A percentile compares a stretch with the other conserved stretches of the same genome.
phyloP scores from a whole-genome alignment of 441 rosid species.

The Erysimum cheiri region DNA sequence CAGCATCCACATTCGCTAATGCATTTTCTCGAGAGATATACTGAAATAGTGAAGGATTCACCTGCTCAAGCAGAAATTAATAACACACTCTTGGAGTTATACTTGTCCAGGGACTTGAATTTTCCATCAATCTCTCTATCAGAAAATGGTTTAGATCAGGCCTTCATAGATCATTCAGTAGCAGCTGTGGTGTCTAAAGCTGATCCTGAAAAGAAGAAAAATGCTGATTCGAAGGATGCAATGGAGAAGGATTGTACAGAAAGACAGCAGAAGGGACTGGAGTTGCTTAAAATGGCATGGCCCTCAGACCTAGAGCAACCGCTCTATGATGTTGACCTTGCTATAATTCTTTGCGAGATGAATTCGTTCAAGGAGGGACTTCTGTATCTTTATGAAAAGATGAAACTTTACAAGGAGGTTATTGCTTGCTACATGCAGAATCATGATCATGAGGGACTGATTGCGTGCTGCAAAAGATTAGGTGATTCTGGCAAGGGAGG shows the following conservation, averaged over 20 bases:
- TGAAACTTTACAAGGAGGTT: constrained; percentile 95
- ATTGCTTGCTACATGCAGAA: constrained; percentile 97
- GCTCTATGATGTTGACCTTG: constrained; percentile 94
- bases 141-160: constrained; percentile 55
- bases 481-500: constrained; percentile 94
- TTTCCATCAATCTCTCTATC: constrained; percentile 81
- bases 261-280: constrained; percentile 80
- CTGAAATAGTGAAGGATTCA: constrained; percentile 83
- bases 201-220: constrained; percentile 52
- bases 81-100: constrained; percentile 88
- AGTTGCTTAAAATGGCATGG: constrained; percentile 88
- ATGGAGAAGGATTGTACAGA: constrained; percentile 50
- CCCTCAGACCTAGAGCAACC: constrained; percentile 92
- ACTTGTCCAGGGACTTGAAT: constrained; percentile 88
- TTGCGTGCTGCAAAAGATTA: constrained; percentile 92
- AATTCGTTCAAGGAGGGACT: constrained; percentile 86
- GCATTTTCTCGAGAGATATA: constrained; percentile 89
- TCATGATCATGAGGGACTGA: constrained; percentile 93
- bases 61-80: constrained; percentile 97
- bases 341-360: constrained; percentile 95
- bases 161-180: constrained; percentile 52
- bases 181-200: constrained; percentile 44
- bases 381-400: constrained; percentile 89
- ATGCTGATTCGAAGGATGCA: constrained; percentile 47
- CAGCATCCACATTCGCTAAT: constrained; percentile 85